These are phyloP conservation scores for Trichoderma sp. DNA, from an alignment of 2,329 filamentous ascomycete species.

Conservation along the genomic window DNA sequence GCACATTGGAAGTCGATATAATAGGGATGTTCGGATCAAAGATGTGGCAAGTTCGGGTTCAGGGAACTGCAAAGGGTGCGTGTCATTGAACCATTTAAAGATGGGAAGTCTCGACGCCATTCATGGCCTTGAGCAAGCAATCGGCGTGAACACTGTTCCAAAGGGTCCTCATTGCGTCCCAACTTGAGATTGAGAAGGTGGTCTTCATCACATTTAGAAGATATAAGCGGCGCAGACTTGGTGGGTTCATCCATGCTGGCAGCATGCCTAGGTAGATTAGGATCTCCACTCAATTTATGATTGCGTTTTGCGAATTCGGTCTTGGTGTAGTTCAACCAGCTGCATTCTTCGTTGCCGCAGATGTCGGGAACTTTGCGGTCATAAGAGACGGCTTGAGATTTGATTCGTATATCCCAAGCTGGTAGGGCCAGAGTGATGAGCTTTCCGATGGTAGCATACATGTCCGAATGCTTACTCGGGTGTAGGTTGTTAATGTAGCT, in stretches of 20 bases:
- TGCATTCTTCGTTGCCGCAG: background rate
- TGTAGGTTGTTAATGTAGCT: background rate
- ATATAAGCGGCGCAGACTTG: background rate
- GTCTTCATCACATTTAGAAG: background rate
- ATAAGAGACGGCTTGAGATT: accelerated
- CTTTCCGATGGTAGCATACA: background rate
- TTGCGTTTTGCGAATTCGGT: no score
- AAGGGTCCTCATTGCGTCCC: no score
- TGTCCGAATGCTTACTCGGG: background rate
- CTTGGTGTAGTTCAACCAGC: no score
- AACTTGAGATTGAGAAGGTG: background rate
- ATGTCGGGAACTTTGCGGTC: background rate
- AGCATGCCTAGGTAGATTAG: no score
- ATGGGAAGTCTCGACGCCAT: accelerated
- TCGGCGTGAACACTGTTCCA: accelerated
- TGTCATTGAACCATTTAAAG: background rate
- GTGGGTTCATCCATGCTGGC: no score
- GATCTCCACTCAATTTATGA: no score
- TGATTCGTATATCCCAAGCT: background rate
- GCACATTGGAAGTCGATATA: background rate
- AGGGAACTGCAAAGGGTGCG: background rate
- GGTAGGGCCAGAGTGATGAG: background rate
- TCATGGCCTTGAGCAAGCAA: background rate
- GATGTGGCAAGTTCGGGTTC: background rate
- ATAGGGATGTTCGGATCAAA: background rate